A percentile compares a stretch with the other conserved stretches of the same genome.
These are phyloP conservation scores for Hypoxylon trugodes DNA, from an alignment of 495 filamentous ascomycete genomes.

Conservation along the genomic window DNA sequence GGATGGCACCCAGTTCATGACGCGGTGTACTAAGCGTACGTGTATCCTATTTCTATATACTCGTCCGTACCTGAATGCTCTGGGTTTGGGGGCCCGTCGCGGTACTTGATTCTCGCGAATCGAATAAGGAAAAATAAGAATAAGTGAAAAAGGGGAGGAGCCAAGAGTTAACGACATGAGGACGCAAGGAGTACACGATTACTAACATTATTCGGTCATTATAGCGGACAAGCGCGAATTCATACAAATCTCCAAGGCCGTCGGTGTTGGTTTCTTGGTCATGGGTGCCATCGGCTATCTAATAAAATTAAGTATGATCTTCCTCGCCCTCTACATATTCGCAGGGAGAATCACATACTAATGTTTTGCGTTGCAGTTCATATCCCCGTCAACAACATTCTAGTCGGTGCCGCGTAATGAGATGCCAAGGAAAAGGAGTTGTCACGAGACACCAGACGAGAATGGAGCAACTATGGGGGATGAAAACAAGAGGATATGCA, in stretches of 20 bases:
- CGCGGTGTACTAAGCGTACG: conserved; percentile 84
- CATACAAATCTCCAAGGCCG: conserved; percentile 93
- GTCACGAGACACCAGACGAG: neutral
- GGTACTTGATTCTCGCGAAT: neutral
- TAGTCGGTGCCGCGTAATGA: conserved; percentile 56
- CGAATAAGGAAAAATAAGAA: neutral
- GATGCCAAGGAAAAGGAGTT: neutral
- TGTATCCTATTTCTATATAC: conserved; percentile 14
- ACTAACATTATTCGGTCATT: conserved; percentile 10
- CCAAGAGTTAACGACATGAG: neutral
- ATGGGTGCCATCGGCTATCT: conserved; percentile 84
- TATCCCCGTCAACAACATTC: conserved; percentile 55
- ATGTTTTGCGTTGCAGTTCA: conserved; percentile 31
- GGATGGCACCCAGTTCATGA: conserved; percentile 81
- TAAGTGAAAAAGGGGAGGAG: neutral
- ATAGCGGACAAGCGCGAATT: conserved; percentile 82
- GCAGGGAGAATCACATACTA: conserved; percentile 48
- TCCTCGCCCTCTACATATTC: conserved; percentile 56
- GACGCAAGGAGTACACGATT: conserved; percentile 20
- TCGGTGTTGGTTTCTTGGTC: conserved; percentile 89
- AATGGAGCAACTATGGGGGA: neutral
- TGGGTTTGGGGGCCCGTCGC: neutral
- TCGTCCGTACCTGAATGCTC: neutral
- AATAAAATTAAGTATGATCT: conserved; percentile 84
- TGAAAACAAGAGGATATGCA: too few species aligned